phyloP scores from a whole-genome alignment of 208 protist species.

The Kentomonas sorsogonicus region DNA sequence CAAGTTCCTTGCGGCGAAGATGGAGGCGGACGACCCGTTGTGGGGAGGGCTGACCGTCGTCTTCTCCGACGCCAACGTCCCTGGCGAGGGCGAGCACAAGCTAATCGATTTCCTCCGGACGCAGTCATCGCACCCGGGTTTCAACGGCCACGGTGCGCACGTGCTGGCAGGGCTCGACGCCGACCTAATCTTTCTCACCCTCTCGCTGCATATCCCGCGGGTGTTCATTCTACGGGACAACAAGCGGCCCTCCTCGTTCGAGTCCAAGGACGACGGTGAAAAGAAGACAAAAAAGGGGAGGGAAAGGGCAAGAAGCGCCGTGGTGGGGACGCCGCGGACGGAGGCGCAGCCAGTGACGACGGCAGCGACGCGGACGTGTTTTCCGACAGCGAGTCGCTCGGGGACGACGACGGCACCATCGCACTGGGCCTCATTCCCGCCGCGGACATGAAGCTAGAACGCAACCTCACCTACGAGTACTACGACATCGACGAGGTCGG shows the following conservation, averaged over 20 bases:
- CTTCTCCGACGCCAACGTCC: conserved; percentile 93
- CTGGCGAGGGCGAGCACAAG: conserved; percentile 97
- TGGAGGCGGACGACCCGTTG: conserved; percentile 21
- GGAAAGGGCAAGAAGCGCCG: not conserved
- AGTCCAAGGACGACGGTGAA: conserved; percentile 13
- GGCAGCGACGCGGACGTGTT: conserved; percentile 6
- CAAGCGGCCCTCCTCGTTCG: conserved; percentile 28
- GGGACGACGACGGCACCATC: not conserved
- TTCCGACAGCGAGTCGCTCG: not conserved
- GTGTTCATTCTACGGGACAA: conserved; percentile 91
- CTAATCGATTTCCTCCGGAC: conserved; percentile 86
- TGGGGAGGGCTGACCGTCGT: conserved; percentile 86
- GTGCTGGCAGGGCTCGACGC: conserved; percentile 98
- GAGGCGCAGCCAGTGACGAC: not conserved
- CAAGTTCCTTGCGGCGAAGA: conserved; percentile 77
- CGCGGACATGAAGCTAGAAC: conserved; percentile 7
- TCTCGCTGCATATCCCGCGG: conserved; percentile 92
- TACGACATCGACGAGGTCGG: conserved; percentile 67
- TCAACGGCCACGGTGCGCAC: conserved; percentile 85
- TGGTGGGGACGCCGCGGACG: not conserved
- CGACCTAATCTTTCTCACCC: conserved; percentile 97
- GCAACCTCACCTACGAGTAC: conserved; percentile 44
- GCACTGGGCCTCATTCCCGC: conserved; percentile 5
- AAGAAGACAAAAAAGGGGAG: conserved; percentile 4
- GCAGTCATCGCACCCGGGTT: conserved; percentile 67